Evolutionary conservation across 768 basidiomycete genomes (phyloP).

Genomic region (Tephrocybe rancida): DNA sequence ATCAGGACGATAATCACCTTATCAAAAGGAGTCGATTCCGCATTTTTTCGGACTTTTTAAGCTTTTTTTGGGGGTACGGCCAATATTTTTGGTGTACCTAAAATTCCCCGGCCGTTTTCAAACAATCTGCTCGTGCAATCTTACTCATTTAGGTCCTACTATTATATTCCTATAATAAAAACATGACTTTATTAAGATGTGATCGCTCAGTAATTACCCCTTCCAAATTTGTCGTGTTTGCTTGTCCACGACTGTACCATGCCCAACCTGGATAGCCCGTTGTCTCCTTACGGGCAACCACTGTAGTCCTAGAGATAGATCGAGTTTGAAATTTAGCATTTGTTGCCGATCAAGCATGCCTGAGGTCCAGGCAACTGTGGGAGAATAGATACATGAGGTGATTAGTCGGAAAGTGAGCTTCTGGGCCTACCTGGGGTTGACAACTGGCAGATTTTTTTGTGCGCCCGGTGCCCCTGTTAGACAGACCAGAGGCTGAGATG

Average conservation of each 20-base stretch:
- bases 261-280: too few species aligned
- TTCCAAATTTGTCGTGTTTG: constrained; percentile 11
- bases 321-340: too few species aligned
- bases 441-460: too few species aligned
- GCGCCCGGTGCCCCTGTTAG: too few species aligned
- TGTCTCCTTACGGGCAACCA: too few species aligned
- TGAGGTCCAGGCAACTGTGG: too few species aligned
- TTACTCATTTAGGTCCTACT: not conserved
- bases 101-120: not conserved
- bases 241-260: constrained; percentile 25
- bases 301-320: too few species aligned
- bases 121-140: constrained; percentile 18
- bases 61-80: constrained; percentile 18
- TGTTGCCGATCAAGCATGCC: too few species aligned
- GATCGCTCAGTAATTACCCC: not conserved
- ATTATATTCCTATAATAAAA: constrained; percentile 6
- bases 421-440: too few species aligned
- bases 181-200: constrained; percentile 1
- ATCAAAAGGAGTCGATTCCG: constrained; percentile 21
- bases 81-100: constrained; percentile 15
- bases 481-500: too few species aligned
- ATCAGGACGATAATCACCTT: constrained; percentile 8
- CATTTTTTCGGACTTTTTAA: constrained; percentile 23
- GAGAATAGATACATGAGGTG: too few species aligned
- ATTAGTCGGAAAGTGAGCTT: too few species aligned